phyloP scores from a whole-genome alignment of 371 early-diverging fungal species.

The Neoconidiobolus thromboides region DNA sequence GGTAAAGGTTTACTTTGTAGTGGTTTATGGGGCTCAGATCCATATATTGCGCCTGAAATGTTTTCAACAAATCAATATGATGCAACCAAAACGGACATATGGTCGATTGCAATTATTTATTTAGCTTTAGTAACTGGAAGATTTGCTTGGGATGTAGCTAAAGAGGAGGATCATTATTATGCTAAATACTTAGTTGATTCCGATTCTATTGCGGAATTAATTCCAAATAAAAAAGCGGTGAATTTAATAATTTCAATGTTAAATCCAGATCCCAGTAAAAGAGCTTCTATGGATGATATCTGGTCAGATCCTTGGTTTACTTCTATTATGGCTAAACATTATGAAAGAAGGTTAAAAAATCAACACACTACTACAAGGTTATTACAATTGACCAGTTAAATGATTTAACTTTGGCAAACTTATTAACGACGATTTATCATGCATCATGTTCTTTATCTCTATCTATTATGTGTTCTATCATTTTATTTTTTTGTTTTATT shows the following conservation, averaged over 20 bases:
- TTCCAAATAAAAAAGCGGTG: background rate
- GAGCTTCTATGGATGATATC: background rate
- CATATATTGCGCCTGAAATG: conserved; percentile 86
- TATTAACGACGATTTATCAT: too few species aligned
- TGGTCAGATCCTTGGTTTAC: background rate
- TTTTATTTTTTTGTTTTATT: too few species aligned
- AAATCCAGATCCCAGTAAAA: background rate
- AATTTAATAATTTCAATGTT: background rate
- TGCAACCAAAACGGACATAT: conserved; percentile 46
- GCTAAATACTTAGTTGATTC: conserved; percentile 4
- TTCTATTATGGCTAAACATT: background rate
- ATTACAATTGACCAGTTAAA: too few species aligned
- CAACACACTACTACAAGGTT: too few species aligned
- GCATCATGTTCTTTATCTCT: too few species aligned
- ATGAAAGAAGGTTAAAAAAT: too few species aligned
- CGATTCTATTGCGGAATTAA: background rate
- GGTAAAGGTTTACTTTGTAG: background rate
- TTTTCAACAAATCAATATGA: conserved; percentile 21
- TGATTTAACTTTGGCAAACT: too few species aligned
- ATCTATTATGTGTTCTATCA: too few species aligned
- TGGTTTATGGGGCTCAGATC: conserved; percentile 68
- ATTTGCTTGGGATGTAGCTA: conserved; percentile 38
- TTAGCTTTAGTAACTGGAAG: conserved; percentile 48
- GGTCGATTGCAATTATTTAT: conserved; percentile 64
- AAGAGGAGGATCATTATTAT: background rate